Percentiles rank a stretch among this genome's conserved stretches.
phyloP scores from a whole-genome alignment of 352 stramenopile species.

The Globisporangium iwayamae region DNA sequence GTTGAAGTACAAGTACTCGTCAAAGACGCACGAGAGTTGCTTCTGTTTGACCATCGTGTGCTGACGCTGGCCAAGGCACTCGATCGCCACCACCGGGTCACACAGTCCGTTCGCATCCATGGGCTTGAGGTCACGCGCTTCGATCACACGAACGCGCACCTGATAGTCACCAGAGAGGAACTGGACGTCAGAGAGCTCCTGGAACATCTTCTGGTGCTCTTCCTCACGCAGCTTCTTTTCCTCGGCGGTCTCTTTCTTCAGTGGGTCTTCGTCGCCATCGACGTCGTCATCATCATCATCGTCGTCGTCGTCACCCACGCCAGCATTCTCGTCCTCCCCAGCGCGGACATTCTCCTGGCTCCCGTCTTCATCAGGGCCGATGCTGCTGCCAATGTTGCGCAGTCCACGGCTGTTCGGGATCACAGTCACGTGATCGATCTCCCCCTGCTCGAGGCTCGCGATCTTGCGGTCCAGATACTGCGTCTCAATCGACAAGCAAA shows the following conservation, averaged over 20 bases:
- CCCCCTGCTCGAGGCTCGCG: slow-evolving; percentile 60
- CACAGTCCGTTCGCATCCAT: slow-evolving; percentile 84
- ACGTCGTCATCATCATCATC: slow-evolving; percentile 31
- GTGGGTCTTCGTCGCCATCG: slow-evolving; percentile 31
- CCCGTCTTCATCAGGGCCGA: slow-evolving; percentile 14
- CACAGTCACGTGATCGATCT: slow-evolving; percentile 56
- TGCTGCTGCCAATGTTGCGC: slow-evolving; percentile 21
- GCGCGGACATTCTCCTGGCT: slow-evolving; percentile 12
- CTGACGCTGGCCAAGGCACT: slow-evolving; percentile 78
- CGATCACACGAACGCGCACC: slow-evolving; percentile 84
- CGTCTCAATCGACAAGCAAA: slow-evolving; percentile 64
- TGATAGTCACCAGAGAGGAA: slow-evolving; percentile 85
- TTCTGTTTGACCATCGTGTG: slow-evolving; percentile 83
- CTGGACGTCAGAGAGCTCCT: slow-evolving; percentile 66
- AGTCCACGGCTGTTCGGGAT: slow-evolving; percentile 41
- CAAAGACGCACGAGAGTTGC: slow-evolving; percentile 85
- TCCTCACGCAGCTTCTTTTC: slow-evolving; percentile 63
- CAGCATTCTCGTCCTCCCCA: slow-evolving; percentile 20
- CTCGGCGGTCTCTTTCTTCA: slow-evolving; percentile 39
- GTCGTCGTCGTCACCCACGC: slow-evolving; percentile 28
- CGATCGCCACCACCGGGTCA: slow-evolving; percentile 86
- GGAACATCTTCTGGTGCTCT: slow-evolving; percentile 72
- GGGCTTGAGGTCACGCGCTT: slow-evolving; percentile 87
- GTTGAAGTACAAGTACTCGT: slow-evolving; percentile 90
- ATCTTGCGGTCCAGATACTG: slow-evolving; percentile 54